Evolutionary conservation across 176 grass and related monocot species (phyloP).

Genomic region (Triticum turgidum): DNA sequence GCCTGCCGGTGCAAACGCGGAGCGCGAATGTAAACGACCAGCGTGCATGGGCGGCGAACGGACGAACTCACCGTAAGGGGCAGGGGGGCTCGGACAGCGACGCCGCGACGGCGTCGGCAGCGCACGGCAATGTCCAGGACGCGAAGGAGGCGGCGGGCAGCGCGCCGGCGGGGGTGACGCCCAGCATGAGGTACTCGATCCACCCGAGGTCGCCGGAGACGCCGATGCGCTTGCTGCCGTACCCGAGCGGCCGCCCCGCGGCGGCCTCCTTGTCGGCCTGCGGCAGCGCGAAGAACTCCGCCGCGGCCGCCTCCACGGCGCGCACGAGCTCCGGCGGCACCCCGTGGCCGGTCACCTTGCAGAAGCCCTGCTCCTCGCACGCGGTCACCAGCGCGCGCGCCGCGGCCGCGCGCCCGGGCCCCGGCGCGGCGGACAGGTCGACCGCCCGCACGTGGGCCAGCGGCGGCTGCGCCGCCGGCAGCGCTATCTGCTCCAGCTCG

Average conservation of each 20-base stretch:
- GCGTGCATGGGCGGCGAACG: not conserved
- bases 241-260: conserved; percentile 44
- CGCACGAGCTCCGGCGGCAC: conserved; percentile 54
- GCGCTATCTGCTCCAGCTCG: conserved; percentile 61
- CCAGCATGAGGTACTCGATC: conserved; percentile 83
- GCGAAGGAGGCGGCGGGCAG: conserved; percentile 4
- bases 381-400: conserved; percentile 55
- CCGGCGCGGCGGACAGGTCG: conserved; percentile 46
- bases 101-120: not conserved
- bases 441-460: conserved; percentile 35
- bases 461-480: conserved; percentile 37
- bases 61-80: conserved; percentile 36
- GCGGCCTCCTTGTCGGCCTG: conserved; percentile 56
- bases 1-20: conserved; percentile 12
- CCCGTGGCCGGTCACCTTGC: conserved; percentile 80
- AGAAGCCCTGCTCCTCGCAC: conserved; percentile 79
- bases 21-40: conserved; percentile 12
- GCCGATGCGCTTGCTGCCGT: conserved; percentile 74
- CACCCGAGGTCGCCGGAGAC: conserved; percentile 75
- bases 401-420: conserved; percentile 22
- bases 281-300: conserved; percentile 58
- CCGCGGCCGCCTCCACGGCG: conserved; percentile 49
- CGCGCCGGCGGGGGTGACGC: conserved; percentile 19
- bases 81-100: not conserved
- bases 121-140: conserved; percentile 41